A percentile compares a stretch with the other conserved stretches of the same genome.
Evolutionary conservation across 139 green algal species (phyloP).

Genomic region (Chlorella sp.): DNA sequence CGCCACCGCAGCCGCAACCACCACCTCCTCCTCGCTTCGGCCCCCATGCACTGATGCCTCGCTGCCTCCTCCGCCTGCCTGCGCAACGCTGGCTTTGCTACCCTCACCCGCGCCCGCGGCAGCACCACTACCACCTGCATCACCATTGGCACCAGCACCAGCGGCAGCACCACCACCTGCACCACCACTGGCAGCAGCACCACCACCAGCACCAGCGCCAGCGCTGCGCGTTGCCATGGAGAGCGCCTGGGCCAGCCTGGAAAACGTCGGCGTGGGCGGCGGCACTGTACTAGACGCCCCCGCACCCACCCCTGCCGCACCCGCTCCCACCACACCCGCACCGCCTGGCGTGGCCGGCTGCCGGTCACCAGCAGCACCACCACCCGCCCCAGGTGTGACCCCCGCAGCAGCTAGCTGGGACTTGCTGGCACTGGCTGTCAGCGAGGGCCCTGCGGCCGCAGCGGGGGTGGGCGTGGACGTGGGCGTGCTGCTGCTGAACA

Average conservation of each 20-base stretch:
- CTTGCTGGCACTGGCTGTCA: too few species aligned
- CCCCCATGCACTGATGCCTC: not conserved
- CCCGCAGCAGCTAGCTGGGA: not conserved
- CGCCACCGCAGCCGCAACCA: not conserved
- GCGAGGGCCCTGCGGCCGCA: too few species aligned
- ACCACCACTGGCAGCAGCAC: not conserved
- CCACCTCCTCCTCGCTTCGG: too few species aligned
- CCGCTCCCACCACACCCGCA: too few species aligned
- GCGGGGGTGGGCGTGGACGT: too few species aligned
- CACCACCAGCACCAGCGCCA: conserved; percentile 1
- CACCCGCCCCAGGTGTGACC: not conserved
- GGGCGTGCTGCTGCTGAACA: too few species aligned
- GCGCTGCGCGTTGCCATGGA: not conserved
- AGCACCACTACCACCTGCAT: not conserved
- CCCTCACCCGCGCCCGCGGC: not conserved
- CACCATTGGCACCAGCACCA: not conserved
- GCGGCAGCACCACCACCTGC: not conserved
- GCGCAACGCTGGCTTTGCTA: not conserved
- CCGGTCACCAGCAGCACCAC: too few species aligned
- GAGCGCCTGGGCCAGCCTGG: too few species aligned
- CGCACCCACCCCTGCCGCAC: too few species aligned
- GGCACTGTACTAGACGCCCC: too few species aligned
- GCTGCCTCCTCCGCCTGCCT: not conserved
- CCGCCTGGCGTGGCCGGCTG: too few species aligned
- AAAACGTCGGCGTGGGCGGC: too few species aligned